Base-by-base conservation (phyloP, 2,329 filamentous ascomycete genomes). In the Aspergillus novoparasiticus region DNA sequence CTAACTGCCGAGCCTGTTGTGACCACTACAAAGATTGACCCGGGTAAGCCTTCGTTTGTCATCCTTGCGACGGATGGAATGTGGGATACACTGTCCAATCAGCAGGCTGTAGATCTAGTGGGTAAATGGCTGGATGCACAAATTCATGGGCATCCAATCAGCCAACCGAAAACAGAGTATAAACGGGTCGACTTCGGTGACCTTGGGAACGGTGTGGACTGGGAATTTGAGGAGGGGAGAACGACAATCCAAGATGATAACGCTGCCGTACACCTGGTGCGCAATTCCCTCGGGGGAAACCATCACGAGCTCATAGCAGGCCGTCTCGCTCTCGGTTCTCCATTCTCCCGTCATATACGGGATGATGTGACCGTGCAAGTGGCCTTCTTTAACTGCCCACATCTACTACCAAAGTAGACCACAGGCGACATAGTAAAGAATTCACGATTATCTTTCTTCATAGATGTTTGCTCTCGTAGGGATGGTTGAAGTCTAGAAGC, bases 31-130 rank as follows among this genome's bases (percentile, higher is more conserved):
- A 75, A 78, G 36, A 77, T 91, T 6, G 76, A 83, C 6, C 75
- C 79, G 0, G 76, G 77, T 0, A 77, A 79, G 26, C 76, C 79
- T 3, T 83, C 85, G 57, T 91, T 91, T 69, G 73, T 90, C 58
- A 88, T 92, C 64, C 79, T 91, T 67, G 89, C 88, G 0, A 86
- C 84, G 0, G 89, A 92, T 67, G 89, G 89, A 0, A 72, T 91
- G 1, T 92, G 89, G 84, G 87, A 91, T 65, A 80, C 80, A 56
- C 81, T 90, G 26, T 82, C 81, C 12, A 87, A 78, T 64, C 79
- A 84, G 50, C 79, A 89, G 66, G 87, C 86, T 0, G 87, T 90
- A 1, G 78, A 83, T 26, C 81, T 87, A 34, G 84, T 89, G 0
- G 80, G 81, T 43, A 79, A 77, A 63, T 91, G 88, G 87, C 72